phyloP scores from a whole-genome alignment of 352 stramenopile species.

The Globisporangium nagaii region DNA sequence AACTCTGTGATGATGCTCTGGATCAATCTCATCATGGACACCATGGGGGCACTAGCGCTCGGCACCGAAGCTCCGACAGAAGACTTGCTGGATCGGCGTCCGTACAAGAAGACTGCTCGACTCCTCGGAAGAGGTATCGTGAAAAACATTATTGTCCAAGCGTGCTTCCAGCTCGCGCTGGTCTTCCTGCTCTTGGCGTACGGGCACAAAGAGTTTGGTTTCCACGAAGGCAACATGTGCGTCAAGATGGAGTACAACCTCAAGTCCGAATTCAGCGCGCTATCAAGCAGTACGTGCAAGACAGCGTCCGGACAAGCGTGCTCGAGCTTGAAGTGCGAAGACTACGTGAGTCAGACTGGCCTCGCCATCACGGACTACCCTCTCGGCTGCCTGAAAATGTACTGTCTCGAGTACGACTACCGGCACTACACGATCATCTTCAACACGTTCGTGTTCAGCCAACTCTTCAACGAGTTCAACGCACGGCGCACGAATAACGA shows the following conservation, averaged over 20 bases:
- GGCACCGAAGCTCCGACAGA: constrained; percentile 68
- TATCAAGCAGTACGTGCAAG: constrained; percentile 32
- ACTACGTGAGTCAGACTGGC: constrained; percentile 43
- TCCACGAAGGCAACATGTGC: constrained; percentile 57
- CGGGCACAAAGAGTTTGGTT: constrained; percentile 50
- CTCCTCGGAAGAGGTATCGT: constrained; percentile 59
- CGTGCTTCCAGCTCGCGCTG: constrained; percentile 72
- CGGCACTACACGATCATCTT: constrained; percentile 97
- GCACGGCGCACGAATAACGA: constrained; percentile 89
- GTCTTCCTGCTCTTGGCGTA: constrained; percentile 77
- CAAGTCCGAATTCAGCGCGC: constrained; percentile 41
- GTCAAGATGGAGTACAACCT: constrained; percentile 30
- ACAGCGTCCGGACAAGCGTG: constrained; percentile 44
- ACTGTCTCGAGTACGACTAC: constrained; percentile 67
- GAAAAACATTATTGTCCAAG: constrained; percentile 75
- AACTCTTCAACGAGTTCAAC: constrained; percentile 92
- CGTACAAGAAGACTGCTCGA: constrained; percentile 64
- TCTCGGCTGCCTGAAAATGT: constrained; percentile 34
- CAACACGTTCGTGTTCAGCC: constrained; percentile 97
- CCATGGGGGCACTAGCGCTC: constrained; percentile 67
- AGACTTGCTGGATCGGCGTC: constrained; percentile 51
- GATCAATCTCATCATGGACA: constrained; percentile 88
- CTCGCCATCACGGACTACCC: constrained; percentile 39
- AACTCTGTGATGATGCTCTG: constrained; percentile 88
- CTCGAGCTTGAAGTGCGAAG: constrained; percentile 41